Evolutionary conservation across 306 rosid species (phyloP).

Genomic region (Prunus persica): Prunus_persica_NCBIv2 NC_034011.1:22303001-22303500

Average conservation of each 20-base stretch:
- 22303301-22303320: background rate
- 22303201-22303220: background rate
- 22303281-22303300: background rate
- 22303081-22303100: too few relatives aligned
- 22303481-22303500: background rate
- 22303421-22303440: constrained; percentile 27
- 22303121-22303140: constrained; percentile 21
- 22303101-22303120: constrained; percentile 18
- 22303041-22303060: background rate
- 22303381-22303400: constrained; percentile 14
- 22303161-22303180: constrained; percentile 2
- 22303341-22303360: background rate
- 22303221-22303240: background rate
- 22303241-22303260: background rate
- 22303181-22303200: background rate
- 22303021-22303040: background rate
- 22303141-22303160: background rate
- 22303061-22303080: background rate
- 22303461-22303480: background rate
- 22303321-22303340: background rate
- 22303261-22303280: background rate
- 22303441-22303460: background rate
- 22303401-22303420: constrained; percentile 27
- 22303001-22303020: background rate
- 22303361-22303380: background rate